Conservation (phyloP, 2,329 filamentous ascomycete genomes). For the Polytolypa hystricis region DNA sequence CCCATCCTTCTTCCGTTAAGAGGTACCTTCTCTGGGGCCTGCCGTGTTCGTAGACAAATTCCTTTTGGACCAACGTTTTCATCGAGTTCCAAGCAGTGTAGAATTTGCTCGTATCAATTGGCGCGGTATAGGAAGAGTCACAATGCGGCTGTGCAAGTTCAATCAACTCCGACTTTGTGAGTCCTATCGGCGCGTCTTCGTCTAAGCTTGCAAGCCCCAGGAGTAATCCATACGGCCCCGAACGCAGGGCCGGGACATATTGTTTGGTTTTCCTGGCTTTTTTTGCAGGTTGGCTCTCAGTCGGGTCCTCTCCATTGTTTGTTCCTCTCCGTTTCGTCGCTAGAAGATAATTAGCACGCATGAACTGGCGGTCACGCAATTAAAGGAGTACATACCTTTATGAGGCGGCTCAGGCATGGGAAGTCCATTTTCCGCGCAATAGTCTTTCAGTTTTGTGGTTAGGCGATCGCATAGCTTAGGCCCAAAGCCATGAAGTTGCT, state of each 20-base stretch:
- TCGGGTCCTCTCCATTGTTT: slow-evolving; percentile 16
- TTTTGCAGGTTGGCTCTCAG: slow-evolving; percentile 38
- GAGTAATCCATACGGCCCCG: slow-evolving; percentile 62
- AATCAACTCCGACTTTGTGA: slow-evolving; percentile 60
- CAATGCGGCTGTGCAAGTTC: slow-evolving; percentile 59
- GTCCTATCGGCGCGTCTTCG: slow-evolving; percentile 43
- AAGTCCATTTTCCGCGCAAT: slow-evolving; percentile 57
- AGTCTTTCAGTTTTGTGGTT: slow-evolving; percentile 43
- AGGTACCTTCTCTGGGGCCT: slow-evolving; percentile 57
- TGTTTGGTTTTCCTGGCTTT: slow-evolving; percentile 47
- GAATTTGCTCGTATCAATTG: slow-evolving; percentile 55
- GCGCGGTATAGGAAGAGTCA: slow-evolving; percentile 60
- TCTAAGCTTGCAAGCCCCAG: slow-evolving; percentile 52
- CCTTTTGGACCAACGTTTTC: slow-evolving; percentile 62
- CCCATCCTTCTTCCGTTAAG: slow-evolving; percentile 68
- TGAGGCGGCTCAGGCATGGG: slow-evolving; percentile 53
- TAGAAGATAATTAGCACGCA: neutral
- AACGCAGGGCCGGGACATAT: slow-evolving; percentile 63
- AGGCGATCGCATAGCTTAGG: slow-evolving; percentile 60
- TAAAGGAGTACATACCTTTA: slow-evolving; percentile 22
- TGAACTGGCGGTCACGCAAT: neutral
- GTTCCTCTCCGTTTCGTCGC: slow-evolving; percentile 22
- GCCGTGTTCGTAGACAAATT: slow-evolving; percentile 61
- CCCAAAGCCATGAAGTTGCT: slow-evolving; percentile 63
- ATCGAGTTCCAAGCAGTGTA: slow-evolving; percentile 79